phyloP scores from a whole-genome alignment of 495 filamentous ascomycete genomes.

The Xylaria scruposa region DNA sequence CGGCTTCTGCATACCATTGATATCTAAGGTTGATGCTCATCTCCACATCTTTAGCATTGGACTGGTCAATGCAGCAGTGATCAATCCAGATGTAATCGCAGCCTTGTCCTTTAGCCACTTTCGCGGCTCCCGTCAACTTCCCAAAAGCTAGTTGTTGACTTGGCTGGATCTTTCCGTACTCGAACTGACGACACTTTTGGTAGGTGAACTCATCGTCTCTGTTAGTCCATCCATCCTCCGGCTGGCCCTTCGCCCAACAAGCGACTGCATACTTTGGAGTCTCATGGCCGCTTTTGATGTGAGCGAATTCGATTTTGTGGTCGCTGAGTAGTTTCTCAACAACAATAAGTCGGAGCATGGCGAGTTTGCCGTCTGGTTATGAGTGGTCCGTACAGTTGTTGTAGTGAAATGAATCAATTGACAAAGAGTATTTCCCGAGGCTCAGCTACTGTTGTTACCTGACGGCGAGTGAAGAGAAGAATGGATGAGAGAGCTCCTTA shows the following conservation, averaged over 20 bases:
- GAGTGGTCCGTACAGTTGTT: neutral
- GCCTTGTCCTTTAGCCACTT: no score
- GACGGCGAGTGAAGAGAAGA: neutral
- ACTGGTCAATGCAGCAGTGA: neutral
- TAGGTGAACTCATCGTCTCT: neutral
- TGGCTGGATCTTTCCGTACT: neutral
- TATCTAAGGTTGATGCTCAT: neutral
- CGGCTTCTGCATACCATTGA: neutral
- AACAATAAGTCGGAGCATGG: conserved; percentile 1
- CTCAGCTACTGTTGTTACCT: no score
- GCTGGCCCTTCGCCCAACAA: neutral
- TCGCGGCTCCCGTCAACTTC: neutral
- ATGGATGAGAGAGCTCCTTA: neutral
- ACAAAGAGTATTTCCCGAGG: neutral
- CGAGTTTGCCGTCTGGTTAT: neutral
- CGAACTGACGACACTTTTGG: neutral
- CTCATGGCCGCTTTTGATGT: no score
- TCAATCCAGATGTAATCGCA: neutral
- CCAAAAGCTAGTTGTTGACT: neutral
- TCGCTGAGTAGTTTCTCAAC: neutral
- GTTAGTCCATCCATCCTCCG: no score
- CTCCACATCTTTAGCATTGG: neutral
- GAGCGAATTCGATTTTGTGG: neutral
- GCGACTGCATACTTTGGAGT: neutral
- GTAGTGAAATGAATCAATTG: neutral